A percentile compares a stretch with the other conserved stretches of the same genome.
Evolutionary conservation across 768 basidiomycete genomes (phyloP).

Genomic region (Lactarius psammicola): DNA sequence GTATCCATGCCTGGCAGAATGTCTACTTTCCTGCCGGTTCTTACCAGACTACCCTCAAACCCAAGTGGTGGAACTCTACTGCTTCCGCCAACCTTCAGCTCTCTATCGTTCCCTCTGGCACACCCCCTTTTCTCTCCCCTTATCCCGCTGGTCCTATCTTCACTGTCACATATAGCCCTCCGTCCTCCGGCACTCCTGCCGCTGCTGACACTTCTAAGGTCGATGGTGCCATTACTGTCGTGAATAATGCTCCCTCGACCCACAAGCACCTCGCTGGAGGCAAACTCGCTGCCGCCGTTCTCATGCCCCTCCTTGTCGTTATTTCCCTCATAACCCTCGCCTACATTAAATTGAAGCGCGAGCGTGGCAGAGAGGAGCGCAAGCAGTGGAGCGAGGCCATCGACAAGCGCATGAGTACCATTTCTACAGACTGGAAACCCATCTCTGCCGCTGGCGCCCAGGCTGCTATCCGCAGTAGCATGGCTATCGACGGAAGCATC

Average conservation of each 20-base stretch:
- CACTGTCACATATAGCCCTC: slow-evolving; percentile 55
- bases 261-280: slow-evolving; percentile 45
- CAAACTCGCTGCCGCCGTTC: slow-evolving; percentile 60
- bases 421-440: slow-evolving; percentile 73
- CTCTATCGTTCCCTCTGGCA: slow-evolving; percentile 51
- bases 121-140: slow-evolving; percentile 50
- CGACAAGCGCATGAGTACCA: slow-evolving; percentile 83
- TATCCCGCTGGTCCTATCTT: slow-evolving; percentile 69
- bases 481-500: slow-evolving; percentile 49
- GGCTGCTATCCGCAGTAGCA: slow-evolving; percentile 69
- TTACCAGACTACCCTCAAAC: slow-evolving; percentile 50
- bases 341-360: slow-evolving; percentile 56
- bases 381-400: slow-evolving; percentile 61
- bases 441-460: slow-evolving; percentile 67
- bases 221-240: slow-evolving; percentile 41
- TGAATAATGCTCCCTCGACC: slow-evolving; percentile 37
- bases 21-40: slow-evolving; percentile 50
- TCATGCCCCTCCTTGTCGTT: slow-evolving; percentile 62
- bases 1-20: slow-evolving; percentile 56
- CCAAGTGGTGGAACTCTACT: slow-evolving; percentile 72
- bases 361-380: slow-evolving; percentile 49
- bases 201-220: slow-evolving; percentile 44
- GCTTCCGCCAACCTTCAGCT: slow-evolving; percentile 52
- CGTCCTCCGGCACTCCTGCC: slow-evolving; percentile 42
- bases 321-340: slow-evolving; percentile 41